Percentiles rank a stretch among this genome's conserved stretches.
These are phyloP conservation scores for Alternaria conjuncta DNA, from an alignment of 2,329 filamentous ascomycete species.

Conservation along the genomic window DNA sequence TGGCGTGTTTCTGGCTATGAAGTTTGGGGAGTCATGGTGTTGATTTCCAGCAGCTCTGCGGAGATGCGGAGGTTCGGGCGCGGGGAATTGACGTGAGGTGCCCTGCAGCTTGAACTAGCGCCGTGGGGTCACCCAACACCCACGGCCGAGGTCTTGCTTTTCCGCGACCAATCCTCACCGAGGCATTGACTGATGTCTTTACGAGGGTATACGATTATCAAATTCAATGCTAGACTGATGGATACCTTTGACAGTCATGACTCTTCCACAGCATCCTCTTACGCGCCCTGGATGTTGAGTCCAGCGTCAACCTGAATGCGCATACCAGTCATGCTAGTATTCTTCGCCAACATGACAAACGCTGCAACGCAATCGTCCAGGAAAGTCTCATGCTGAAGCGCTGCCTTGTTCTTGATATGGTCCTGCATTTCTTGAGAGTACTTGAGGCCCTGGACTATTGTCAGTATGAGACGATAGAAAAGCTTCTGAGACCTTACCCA, in stretches of 20 bases:
- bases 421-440: no score
- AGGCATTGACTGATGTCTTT: not conserved
- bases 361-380: constrained; percentile 62
- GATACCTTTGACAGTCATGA: no score
- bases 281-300: constrained; percentile 39
- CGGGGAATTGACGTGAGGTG: constrained; percentile 6
- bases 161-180: not conserved
- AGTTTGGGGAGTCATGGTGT: constrained; percentile 9
- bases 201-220: not conserved
- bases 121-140: constrained; percentile 2
- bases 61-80: constrained; percentile 14
- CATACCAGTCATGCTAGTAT: constrained; percentile 58
- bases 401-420: no score
- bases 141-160: constrained; percentile 13
- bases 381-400: constrained; percentile 62
- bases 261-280: not conserved
- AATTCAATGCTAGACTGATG: not conserved
- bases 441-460: no score
- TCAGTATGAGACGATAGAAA: no score
- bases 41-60: constrained; percentile 5
- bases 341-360: constrained; percentile 62
- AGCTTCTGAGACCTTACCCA: no score
- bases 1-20: constrained; percentile 14
- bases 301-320: constrained; percentile 52
- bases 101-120: constrained; percentile 5